phyloP scores from a whole-genome alignment of 2,329 filamentous ascomycete genomes.

The Botrytis squamosa region DNA sequence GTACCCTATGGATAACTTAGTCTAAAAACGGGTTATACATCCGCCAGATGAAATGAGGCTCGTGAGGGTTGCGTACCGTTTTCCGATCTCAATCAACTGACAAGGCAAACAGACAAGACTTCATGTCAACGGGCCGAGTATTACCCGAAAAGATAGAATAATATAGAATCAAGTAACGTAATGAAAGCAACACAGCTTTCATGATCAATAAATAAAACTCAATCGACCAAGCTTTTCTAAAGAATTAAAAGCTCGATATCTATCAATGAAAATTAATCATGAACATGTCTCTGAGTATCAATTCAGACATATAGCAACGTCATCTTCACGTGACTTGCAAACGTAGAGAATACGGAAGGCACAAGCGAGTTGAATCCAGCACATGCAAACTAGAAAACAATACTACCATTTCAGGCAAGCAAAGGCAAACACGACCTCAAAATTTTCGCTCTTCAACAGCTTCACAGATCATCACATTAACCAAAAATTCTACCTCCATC shows the following conservation, averaged over 20 bases:
- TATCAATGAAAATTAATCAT: neutral
- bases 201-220: neutral
- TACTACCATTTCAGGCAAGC: neutral
- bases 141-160: neutral
- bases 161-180: neutral
- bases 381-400: neutral
- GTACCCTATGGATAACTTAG: neutral
- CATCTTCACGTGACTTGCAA: neutral
- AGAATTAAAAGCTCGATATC: neutral
- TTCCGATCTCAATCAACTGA: neutral
- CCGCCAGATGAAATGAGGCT: neutral
- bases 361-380: constrained; percentile 4
- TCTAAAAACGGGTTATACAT: neutral
- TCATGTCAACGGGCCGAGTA: neutral
- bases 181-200: neutral
- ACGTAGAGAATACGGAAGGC: neutral
- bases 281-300: neutral
- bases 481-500: neutral
- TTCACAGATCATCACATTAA: neutral
- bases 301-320: neutral
- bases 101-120: neutral
- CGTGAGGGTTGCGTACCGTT: neutral
- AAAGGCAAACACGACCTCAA: constrained; percentile 9
- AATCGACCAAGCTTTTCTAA: neutral
- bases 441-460: constrained; percentile 1